Base-by-base conservation (phyloP, 2,329 filamentous ascomycete species). In the Sclerotinia glacialis region DNA sequence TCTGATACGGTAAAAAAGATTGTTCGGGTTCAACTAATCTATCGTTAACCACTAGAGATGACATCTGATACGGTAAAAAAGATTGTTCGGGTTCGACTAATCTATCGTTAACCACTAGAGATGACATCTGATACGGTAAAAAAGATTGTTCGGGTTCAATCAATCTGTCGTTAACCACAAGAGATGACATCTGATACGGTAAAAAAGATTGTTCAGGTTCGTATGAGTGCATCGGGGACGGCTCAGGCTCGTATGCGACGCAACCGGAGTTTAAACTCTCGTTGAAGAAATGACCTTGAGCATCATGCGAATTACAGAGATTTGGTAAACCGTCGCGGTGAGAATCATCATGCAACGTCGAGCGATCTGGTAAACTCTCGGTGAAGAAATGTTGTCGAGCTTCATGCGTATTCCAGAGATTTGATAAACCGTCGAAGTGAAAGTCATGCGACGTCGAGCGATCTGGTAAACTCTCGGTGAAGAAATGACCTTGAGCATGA, bases 21-120 rank as follows among this genome's bases (percentile, higher is more conserved):
- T 83, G 66, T 89, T 87, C 71, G 89, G 83, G 62, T 88, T 86
- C 75, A 89, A n/a, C n/a, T n/a, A n/a, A n/a, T n/a, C n/a, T n/a
- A n/a, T n/a, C n/a, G n/a, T n/a, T n/a, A n/a, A n/a, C 34, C 21
- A 49, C 44, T 7, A 44, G 58, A 11, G 49, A 63, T 40, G 60
- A 54, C 55, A 63, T 12, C 28, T 26, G 54, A 58, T 65, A 26
- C 68, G 82, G n/a, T 97, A 80, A 80, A 97, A 97, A 47, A 85
- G 83, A 77, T n/a, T 63, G 23, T 28, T 11, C 23, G 37, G 37
- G 14, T 21, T 23, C 26, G 47, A 18, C 28, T 9, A 60, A 40
- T 12, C 46, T n/a, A n/a, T n/a, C 26, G 11, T 53, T n/a, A n/a
- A n/a, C 34, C 21, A 49, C 44, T 7, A 44, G 58, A 11, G 49